Conservation (phyloP, 108 stramenopile genomes). For the Nitzschia sp. region DNA sequence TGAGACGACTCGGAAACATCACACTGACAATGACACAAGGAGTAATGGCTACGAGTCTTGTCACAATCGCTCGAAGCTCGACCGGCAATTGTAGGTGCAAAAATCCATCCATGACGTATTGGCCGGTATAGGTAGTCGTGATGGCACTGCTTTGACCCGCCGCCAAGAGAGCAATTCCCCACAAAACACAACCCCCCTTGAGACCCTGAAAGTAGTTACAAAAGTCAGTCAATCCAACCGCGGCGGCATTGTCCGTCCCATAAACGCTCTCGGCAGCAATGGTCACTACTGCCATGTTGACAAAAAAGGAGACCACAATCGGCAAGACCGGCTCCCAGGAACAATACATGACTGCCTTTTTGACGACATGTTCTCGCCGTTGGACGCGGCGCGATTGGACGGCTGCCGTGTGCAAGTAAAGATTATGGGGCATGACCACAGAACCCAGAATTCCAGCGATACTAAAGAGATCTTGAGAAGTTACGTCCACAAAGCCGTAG, state of each 20-base stretch:
- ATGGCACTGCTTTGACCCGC: slow-evolving; percentile 77
- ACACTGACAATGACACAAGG: slow-evolving; percentile 77
- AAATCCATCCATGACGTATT: slow-evolving; percentile 89
- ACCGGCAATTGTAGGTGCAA: slow-evolving; percentile 63
- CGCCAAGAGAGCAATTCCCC: slow-evolving; percentile 83
- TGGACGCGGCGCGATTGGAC: slow-evolving; percentile 59
- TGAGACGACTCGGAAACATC: slow-evolving; percentile 56
- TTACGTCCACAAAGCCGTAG: slow-evolving; percentile 53
- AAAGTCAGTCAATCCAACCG: slow-evolving; percentile 62
- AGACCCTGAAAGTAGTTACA: slow-evolving; percentile 56
- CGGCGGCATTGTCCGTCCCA: slow-evolving; percentile 29
- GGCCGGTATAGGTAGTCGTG: slow-evolving; percentile 88
- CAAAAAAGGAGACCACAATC: slow-evolving; percentile 73
- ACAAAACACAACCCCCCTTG: slow-evolving; percentile 64
- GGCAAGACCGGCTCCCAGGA: slow-evolving; percentile 80
- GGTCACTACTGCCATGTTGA: slow-evolving; percentile 82
- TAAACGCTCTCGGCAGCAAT: slow-evolving; percentile 83
- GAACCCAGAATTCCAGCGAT: slow-evolving; percentile 65
- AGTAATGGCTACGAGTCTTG: slow-evolving; percentile 71
- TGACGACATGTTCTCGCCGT: slow-evolving; percentile 31
- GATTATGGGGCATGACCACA: slow-evolving; percentile 89
- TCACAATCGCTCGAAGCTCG: slow-evolving; percentile 63
- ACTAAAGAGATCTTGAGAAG: slow-evolving; percentile 49
- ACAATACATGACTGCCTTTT: slow-evolving; percentile 72
- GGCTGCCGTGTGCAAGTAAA: slow-evolving; percentile 84